Evolutionary conservation across 208 protist genomes (phyloP), one percentile per base, ranked within the genome.

Genomic region (Leishmania tropica): DNA sequence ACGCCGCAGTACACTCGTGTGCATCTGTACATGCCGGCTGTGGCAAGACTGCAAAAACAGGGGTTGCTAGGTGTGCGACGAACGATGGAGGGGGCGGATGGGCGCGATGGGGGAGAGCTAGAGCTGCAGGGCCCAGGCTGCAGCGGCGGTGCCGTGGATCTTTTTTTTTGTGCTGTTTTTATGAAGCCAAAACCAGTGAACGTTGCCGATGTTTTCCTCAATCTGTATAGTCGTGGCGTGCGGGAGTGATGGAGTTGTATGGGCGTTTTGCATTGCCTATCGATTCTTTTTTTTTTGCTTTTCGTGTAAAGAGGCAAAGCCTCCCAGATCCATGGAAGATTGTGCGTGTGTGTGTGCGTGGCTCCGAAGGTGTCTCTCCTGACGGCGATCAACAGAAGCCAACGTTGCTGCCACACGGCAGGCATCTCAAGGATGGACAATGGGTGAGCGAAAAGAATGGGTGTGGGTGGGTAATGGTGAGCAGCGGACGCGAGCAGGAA

Each of bases 1-100:
- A 96, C 58, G 35, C 86, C 85, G 21, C 84, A 65, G 1, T 37
- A 47, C 28, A 53, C 40, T 17, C 45, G 13, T 48, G 87, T 88
- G 17, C 85, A 76, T 21, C 85, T 87, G 62, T 91, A 81, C 88
- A 92, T 92, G 68, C 28, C 67, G 53, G 1, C 62, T 24, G 37
- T 37, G 28, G 76, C 74, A n/a, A 51, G 10, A 40, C 13, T 70
- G 42, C 40, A 11, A 48, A 15, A 7, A 3, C 15, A 31, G 40
- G 28, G 2, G 40, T 4, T 53, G 28, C 45, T 54, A 17, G 15
- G 15, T 35, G 45, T 31, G 19, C 7, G 40, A 48, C 1, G 24
- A 73, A 51, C 3, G 24, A 54, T 35, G 51, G 3, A 72, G 8
- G 21, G 19, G 10, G 24, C 19, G 54, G 45, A 47, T 21, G 68